Conservation (phyloP, 2,329 filamentous ascomycete genomes). For the Cadophora luteo-olivacea region DNA sequence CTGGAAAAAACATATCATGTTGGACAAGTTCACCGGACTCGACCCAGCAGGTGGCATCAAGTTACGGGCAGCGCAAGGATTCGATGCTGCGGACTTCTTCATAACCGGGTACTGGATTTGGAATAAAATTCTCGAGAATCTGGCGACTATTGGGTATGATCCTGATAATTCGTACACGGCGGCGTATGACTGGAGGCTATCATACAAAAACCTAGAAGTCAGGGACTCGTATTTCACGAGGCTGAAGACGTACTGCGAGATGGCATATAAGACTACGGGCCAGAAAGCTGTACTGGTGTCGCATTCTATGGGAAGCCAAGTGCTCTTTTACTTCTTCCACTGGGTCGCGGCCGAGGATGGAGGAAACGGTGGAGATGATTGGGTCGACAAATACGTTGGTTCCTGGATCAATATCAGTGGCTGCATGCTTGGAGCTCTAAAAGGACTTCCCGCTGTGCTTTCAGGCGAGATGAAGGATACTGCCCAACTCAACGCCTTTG, state of each 20-base stretch:
- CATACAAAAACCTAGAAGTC: conserved; percentile 86
- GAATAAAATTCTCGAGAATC: conserved; percentile 97
- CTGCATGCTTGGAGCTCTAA: conserved; percentile 95
- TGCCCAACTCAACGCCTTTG: conserved; percentile 93
- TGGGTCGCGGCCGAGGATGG: conserved; percentile 81
- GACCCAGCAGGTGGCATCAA: conserved; percentile 86
- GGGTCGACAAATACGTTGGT: conserved; percentile 90
- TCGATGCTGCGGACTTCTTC: conserved; percentile 97
- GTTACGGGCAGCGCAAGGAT: conserved; percentile 90
- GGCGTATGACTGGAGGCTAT: conserved; percentile 89
- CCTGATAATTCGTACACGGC: conserved; percentile 76
- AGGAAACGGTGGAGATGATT: conserved; percentile 81
- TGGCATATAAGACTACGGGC: conserved; percentile 73
- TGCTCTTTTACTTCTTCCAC: conserved; percentile 80
- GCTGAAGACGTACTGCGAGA: conserved; percentile 89
- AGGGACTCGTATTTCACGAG: conserved; percentile 94
- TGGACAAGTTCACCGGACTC: conserved; percentile 88
- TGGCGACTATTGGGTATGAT: conserved; percentile 95
- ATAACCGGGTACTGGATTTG: conserved; percentile 90
- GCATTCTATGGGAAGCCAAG: conserved; percentile 98
- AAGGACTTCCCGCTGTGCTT: conserved; percentile 87
- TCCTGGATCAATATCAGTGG: conserved; percentile 98
- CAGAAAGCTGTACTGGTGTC: conserved; percentile 87
- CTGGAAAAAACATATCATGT: conserved; percentile 97
- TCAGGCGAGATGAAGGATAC: conserved; percentile 99